Base-by-base conservation (phyloP, 257 asterid genomes). In the Solanum piurae region DNA sequence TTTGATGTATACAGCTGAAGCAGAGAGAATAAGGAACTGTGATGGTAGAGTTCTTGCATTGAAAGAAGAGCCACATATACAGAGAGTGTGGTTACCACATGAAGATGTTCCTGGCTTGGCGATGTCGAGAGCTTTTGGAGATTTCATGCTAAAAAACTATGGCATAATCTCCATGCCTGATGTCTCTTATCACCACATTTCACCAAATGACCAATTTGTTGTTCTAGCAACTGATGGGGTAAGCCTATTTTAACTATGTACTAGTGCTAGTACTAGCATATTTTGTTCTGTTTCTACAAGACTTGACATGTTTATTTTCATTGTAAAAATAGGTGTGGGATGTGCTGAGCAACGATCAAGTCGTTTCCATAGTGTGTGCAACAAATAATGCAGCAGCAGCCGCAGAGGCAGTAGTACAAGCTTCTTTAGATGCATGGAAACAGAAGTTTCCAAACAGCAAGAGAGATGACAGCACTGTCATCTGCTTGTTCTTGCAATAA, bases 161-260 rank as follows among this genome's bases (percentile, higher is more conserved):
- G 98, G 98, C 29, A 52, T 96, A 14, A 95, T 94, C 44, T 90
- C 98, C 86, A 73, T 73, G 42, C 99, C 99, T 5, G 96, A 94
- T 11, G 92, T 95, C 46, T 88, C 94, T 33, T 88, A 90, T 89
- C 96, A 90, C 85, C 94, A 84, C 21, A 29, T 95, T 31, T 90
- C 95, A 40, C 90, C 89, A 25, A 89, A 93, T 2, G 98, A 96
- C 38, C 90, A 85, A 82, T 96, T 95, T 85, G 93, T 96, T 33
- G 96, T 96, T 25, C 88, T 95, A 23, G 99, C 98, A 21, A 92
- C 92, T 2, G 99, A 96, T 31, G 99, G 99, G 96, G 98, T 94
- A 89, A 10, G 87, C 5, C 42, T 33, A 14, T 12, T 14, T 7
- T 20, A 23, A 49, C 11, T 42, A 9, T 12, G 5, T 58, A 58